Evolutionary conservation across 1,139 yeast species (phyloP).

Genomic region (Taphrina communis): DNA sequence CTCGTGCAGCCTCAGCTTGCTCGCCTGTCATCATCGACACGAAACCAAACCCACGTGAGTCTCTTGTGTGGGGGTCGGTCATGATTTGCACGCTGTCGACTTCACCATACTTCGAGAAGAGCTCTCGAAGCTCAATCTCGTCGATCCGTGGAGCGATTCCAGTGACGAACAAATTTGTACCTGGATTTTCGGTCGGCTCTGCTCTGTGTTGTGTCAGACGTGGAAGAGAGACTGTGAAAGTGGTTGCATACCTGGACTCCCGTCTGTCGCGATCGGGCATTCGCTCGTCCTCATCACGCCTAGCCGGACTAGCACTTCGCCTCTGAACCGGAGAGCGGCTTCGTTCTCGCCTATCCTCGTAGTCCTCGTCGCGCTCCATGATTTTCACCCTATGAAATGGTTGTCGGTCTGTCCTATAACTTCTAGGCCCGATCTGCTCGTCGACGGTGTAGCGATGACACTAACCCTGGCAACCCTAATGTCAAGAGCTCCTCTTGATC

Average conservation of each 20-base stretch:
- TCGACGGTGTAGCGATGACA: too few relatives aligned
- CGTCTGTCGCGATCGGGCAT: conserved; percentile 39
- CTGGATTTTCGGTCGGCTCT: conserved; percentile 48
- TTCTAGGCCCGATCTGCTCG: background rate
- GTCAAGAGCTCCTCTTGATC: conserved; percentile 4
- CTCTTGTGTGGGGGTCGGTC: conserved; percentile 54
- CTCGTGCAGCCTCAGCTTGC: conserved; percentile 52
- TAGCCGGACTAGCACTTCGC: conserved; percentile 29
- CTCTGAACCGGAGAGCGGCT: conserved; percentile 24
- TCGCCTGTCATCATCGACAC: conserved; percentile 52
- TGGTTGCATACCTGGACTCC: conserved; percentile 13
- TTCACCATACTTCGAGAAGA: conserved; percentile 51
- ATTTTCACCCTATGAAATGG: background rate
- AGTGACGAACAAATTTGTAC: conserved; percentile 54
- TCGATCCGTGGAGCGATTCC: conserved; percentile 52
- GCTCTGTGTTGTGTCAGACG: conserved; percentile 6
- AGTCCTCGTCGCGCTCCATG: conserved; percentile 20
- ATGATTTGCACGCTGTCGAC: conserved; percentile 53
- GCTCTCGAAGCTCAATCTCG: conserved; percentile 51
- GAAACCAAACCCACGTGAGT: conserved; percentile 55
- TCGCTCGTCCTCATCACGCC: conserved; percentile 37
- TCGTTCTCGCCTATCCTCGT: conserved; percentile 27
- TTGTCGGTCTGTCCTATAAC: background rate
- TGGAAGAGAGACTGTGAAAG: background rate
- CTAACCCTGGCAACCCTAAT: conserved; percentile 9